Evolutionary conservation across 2,329 filamentous ascomycete genomes (phyloP).

Genomic region (Alternaria sp.): DNA sequence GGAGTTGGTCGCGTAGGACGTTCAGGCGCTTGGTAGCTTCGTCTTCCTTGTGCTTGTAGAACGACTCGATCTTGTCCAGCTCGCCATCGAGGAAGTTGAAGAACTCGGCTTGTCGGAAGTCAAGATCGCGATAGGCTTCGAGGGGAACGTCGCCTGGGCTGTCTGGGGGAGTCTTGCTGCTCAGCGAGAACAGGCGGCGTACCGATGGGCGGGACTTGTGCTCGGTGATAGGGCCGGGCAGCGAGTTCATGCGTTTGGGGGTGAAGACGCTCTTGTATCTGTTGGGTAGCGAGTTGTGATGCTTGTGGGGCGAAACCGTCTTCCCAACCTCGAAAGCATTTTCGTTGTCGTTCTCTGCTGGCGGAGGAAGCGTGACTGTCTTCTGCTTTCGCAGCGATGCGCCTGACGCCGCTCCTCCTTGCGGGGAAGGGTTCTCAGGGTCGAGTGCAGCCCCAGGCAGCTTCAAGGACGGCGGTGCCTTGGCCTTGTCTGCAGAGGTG

Average conservation of each 20-base stretch:
- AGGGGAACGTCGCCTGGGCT: conserved; percentile 57
- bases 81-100: conserved; percentile 83
- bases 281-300: conserved; percentile 34
- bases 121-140: conserved; percentile 68
- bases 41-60: conserved; percentile 87
- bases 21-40: conserved; percentile 77
- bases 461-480: conserved; percentile 58
- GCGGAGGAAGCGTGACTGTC: conserved; percentile 27
- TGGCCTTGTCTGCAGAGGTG: conserved; percentile 25
- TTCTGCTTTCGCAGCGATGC: conserved; percentile 20
- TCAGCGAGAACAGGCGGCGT: conserved; percentile 53
- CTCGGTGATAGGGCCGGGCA: conserved; percentile 32
- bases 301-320: conserved; percentile 43
- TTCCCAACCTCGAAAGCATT: conserved; percentile 54
- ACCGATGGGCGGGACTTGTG: conserved; percentile 45
- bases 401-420: conserved; percentile 19
- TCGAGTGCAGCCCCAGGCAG: conserved; percentile 68
- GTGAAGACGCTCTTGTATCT: conserved; percentile 47
- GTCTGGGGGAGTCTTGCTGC: conserved; percentile 44
- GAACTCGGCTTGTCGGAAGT: conserved; percentile 81
- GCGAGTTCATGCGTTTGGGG: conserved; percentile 52
- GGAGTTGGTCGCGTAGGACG: conserved; percentile 80
- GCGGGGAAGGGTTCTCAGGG: conserved; percentile 39
- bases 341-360: conserved; percentile 27
- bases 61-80: conserved; percentile 87